Evolutionary conservation across 2,329 filamentous ascomycete species (phyloP).

Genomic region (Lecanicillium sp.): DNA sequence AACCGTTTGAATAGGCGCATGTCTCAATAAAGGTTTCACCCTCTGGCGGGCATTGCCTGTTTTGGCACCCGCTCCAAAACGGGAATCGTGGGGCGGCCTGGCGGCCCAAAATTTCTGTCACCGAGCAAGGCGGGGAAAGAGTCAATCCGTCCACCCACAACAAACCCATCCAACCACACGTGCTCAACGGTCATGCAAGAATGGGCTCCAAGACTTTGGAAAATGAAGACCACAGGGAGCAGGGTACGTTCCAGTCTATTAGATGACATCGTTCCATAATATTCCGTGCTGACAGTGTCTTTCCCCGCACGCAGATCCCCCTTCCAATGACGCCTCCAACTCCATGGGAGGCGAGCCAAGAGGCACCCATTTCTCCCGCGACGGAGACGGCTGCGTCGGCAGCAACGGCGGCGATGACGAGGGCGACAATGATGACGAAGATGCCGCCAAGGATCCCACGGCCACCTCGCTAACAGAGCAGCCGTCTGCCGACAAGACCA

Average conservation of each 20-base stretch:
- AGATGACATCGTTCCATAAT: background rate
- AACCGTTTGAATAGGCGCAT: no score
- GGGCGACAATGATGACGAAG: conserved; percentile 18
- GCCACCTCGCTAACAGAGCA: conserved; percentile 13
- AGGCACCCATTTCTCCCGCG: conserved; percentile 7
- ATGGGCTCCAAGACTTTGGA: conserved; percentile 9
- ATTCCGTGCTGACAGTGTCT: no score
- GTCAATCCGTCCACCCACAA: no score
- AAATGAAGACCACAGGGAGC: conserved; percentile 7
- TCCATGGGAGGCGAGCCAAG: conserved; percentile 5
- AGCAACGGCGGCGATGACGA: conserved; percentile 5
- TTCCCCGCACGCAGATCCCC: conserved; percentile 3
- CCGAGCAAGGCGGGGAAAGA: no score
- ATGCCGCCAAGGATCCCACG: conserved; percentile 7
- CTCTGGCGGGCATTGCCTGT: no score
- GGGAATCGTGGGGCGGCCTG: no score
- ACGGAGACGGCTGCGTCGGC: conserved; percentile 7
- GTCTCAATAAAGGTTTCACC: no score
- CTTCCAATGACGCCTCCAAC: conserved; percentile 5
- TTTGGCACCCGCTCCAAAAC: no score
- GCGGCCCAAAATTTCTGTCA: no score
- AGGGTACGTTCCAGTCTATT: conserved; percentile 3
- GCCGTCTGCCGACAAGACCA: conserved; percentile 10
- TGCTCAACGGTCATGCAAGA: conserved; percentile 5
- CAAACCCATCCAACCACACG: no score